Evolutionary conservation across 2,329 filamentous ascomycete species (phyloP), one percentile per base, ranked within the genome.

Genomic region (Aureobasidium sp.): DNA sequence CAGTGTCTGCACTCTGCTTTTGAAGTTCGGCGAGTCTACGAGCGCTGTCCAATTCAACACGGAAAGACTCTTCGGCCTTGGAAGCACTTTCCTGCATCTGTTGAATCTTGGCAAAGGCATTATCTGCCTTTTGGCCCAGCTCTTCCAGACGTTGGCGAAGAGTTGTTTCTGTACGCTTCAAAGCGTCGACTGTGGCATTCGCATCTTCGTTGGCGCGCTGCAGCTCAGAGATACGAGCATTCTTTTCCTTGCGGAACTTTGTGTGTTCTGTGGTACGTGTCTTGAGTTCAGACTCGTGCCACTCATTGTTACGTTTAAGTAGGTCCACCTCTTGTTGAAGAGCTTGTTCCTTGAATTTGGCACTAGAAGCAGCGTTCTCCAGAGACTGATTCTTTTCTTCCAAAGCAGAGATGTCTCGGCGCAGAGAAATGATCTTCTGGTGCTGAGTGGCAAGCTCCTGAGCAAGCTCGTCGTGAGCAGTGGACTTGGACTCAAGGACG

Each of bases 201-300:
- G 88, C 85, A 67, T 99, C 94, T 68, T 97, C 93, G 67, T 93
- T 89, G 64, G 89, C 85, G 59, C 91, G 89, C 74, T 97, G 90
- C 32, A 99, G 84, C 70, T 95, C 90, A 9, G 91, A 84, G 68
- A 97, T 90, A 42, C 90, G 88, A 1, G 91, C 87, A 65, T 90
- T 90, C 80, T 97, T 97, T 72, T 99, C 94, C 72, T 96, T 97
- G 66, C 94, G 86, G 75, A 89, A 93, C 71, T 92, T 96, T 67
- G 93, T 84, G 52, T 91, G 86, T 72, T 99, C 94, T 9, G 87
- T 84, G 65, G 84, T 87, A 77, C 96, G 96, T 0, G 90, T 92
- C 78, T 96, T 93, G 26, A 97, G 82, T 74, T 99, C 94, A 46
- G 82, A 86, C 71, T 97, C 91, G 62, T 94, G 88, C 89, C 91